Base-by-base conservation (phyloP, 108 stramenopile genomes). In the Nitzschia sp. region DNA sequence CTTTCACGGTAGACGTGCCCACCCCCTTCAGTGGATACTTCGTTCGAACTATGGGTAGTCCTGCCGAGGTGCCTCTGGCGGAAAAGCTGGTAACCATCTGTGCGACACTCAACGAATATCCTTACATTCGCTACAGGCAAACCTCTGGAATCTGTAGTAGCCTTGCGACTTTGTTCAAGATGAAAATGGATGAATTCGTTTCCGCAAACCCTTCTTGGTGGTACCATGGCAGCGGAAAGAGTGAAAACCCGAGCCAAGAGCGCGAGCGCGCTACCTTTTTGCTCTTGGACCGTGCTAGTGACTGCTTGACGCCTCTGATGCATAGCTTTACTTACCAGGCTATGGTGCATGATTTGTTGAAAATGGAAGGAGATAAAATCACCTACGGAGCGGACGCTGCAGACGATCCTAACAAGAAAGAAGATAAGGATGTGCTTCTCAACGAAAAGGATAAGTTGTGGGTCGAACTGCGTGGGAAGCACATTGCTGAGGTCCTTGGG, bases 301-400 rank as follows among this genome's bases (percentile, higher is more conserved):
- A 99, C 71, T 93, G 91, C 57, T 76, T 98, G 47, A 89, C 97
- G 9, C 98, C 98, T 1, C 71, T 99, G 28, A 92, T 99, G 79
- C 98, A 99, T 81, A 97, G 98, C 73, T 98, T 97, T 75, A 95
- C 87, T 2, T 99, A 98, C 73, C 97, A 99, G 82, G 88, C 97
- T 15, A 91, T 99, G 91, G 96, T 98, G 25, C 89, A 98, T 46
- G 98, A 99, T 61, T 72, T 98, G 64, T 86, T 99, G 18, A 59
- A 42, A 5, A 75, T 97, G 25, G 78, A 93, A 23, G 97, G 94
- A 64, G 97, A 94, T 63, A 75, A 82, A n/a, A 93, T 95, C 66
- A 88, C 88, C 35, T 84, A 79, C 62, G 67, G 85, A 56, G 83
- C 78, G n/a, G 89, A 84, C 19, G 64, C 82, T 29, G 72, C 53